These are phyloP conservation scores for Tilletia caries DNA, from an alignment of 1,284 basidiomycete genomes.

Conservation along the genomic window DNA sequence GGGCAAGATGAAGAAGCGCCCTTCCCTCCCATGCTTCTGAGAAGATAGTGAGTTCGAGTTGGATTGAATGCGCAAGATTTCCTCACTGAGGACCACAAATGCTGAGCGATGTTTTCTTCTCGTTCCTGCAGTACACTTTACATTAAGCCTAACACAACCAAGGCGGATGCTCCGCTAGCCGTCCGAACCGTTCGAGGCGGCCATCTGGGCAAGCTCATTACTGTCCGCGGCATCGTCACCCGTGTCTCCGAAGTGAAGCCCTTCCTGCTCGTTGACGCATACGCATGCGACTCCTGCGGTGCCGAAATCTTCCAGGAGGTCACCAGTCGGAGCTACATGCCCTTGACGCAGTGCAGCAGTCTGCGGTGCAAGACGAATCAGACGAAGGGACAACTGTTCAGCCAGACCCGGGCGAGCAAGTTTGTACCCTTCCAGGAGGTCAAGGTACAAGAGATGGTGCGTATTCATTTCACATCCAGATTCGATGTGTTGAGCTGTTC, in stretches of 20 bases:
- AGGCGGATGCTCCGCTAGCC: conserved; percentile 62
- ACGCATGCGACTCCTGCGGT: conserved; percentile 96
- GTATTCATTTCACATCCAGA: too few relatives aligned
- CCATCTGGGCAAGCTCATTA: conserved; percentile 87
- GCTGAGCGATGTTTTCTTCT: too few relatives aligned
- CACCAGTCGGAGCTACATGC: conserved; percentile 84
- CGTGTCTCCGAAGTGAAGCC: conserved; percentile 99
- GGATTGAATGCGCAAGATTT: too few relatives aligned
- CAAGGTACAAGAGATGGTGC: conserved; percentile 96
- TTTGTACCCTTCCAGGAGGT: conserved; percentile 98
- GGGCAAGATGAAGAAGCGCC: conserved; percentile 31
- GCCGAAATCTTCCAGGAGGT: conserved; percentile 99
- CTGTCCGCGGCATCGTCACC: conserved; percentile 94
- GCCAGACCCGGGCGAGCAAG: conserved; percentile 94
- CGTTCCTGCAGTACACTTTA: conserved; percentile 77
- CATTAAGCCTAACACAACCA: conserved; percentile 73
- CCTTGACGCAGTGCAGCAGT: conserved; percentile 71
- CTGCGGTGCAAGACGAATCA: conserved; percentile 77
- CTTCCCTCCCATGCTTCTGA: conserved; percentile 75
- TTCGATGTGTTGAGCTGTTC: neutral
- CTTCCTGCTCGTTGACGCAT: conserved; percentile 91
- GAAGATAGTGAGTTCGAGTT: conserved; percentile 80
- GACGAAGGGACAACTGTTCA: conserved; percentile 86
- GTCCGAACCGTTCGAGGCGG: conserved; percentile 83
- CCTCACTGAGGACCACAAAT: too few relatives aligned